Base-by-base conservation (phyloP, 2,329 filamentous ascomycete species). In the Pseudogymnoascus sp. region DNA sequence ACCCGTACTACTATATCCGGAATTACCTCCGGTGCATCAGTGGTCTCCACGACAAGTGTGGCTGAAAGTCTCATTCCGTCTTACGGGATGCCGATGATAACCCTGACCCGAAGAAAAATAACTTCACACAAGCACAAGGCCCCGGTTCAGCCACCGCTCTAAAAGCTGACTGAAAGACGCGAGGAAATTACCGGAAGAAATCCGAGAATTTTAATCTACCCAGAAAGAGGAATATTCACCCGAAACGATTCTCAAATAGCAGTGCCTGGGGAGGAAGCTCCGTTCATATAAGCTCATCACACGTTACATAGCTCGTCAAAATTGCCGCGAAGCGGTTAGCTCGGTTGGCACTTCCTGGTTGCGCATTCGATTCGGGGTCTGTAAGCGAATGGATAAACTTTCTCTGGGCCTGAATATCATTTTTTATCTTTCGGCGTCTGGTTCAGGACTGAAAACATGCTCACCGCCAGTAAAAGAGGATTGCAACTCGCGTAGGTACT, bases 261-360 rank as follows among this genome's bases (percentile, higher is more conserved):
- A 8, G n/a, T 8, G 13, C n/a, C n/a, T 51, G 44, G 29, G 29
- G 29, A 55, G n/a, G 48, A 55, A 55, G 48, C 48, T 55, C 48
- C 48, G 48, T 55, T 33, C 29, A 55, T 55, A 55, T 55, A 55
- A 55, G 48, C 29, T 55, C 48, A 55, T 55, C 48, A 55, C 48
- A 55, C 48, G 48, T 55, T 55, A 33, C 48, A 55, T 55, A 55
- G 29, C 48, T 55, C 48, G 48, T 55, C 48, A 55, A 55, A 55
- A 55, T 55, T 55, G 48, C 48, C 48, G 48, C 48, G 29, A 55
- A 55, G 48, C 48, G 48, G 48, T 55, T 55, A 55, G 48, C 48
- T 55, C 48, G 29, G 48, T 55, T 55, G 48, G 21, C 9, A 55
- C 29, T 55, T 55, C 48, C 48, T 10, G 29, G 29, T 21, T 15